Evolutionary conservation across 306 rosid species (phyloP).

Genomic region (Malus asiatica): DNA sequence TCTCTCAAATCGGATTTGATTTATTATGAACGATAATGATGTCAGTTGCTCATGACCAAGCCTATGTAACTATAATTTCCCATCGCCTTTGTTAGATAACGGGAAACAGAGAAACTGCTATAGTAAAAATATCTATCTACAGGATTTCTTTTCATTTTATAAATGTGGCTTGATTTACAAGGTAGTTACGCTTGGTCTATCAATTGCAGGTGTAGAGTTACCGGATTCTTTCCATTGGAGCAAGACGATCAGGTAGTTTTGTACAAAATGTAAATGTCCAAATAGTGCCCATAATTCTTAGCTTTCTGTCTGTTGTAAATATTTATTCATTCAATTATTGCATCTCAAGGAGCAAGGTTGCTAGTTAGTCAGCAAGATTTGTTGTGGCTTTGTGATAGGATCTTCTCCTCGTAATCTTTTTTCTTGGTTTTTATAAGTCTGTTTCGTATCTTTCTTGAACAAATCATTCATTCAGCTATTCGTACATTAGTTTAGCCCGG

Average conservation of each 20-base stretch:
- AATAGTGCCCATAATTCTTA: background rate
- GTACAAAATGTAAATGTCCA: constrained; percentile 21
- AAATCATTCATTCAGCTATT: background rate
- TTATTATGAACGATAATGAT: background rate
- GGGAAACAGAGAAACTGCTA: background rate
- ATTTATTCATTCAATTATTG: background rate
- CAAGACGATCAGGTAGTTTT: constrained; percentile 1
- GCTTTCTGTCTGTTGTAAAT: constrained; percentile 30
- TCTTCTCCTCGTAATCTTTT: too few species aligned
- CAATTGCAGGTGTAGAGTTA: constrained; percentile 26
- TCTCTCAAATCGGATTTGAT: background rate
- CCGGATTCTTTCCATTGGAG: constrained; percentile 21
- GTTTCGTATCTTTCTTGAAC: background rate
- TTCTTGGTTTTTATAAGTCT: too few species aligned
- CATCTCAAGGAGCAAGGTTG: constrained; percentile 3
- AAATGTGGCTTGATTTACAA: background rate
- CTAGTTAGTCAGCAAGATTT: background rate
- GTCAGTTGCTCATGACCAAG: background rate
- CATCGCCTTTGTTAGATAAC: background rate
- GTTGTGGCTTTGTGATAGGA: background rate
- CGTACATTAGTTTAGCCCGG: too few species aligned
- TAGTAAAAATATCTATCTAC: background rate
- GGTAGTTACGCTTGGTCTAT: background rate
- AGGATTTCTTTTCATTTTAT: background rate
- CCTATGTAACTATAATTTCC: background rate